Evolutionary conservation across 1,284 basidiomycete genomes (phyloP), one percentile per base, ranked within the genome.

Genomic region (Tilletia horrida): DNA sequence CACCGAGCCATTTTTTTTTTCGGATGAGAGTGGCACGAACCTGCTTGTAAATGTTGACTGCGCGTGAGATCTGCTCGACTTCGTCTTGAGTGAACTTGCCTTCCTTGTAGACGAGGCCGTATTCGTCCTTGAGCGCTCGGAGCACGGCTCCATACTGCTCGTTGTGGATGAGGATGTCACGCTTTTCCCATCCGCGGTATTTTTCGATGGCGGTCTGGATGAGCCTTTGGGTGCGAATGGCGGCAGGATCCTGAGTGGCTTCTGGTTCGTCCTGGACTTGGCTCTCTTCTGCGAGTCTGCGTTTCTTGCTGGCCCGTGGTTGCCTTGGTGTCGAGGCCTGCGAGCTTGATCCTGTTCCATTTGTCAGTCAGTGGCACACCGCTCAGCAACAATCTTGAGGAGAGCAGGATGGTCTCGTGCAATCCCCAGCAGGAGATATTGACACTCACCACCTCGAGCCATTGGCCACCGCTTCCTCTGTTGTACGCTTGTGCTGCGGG

Each of bases 81-180:
- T 59, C 55, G 14, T 13, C 55, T 16, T 11, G 25, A 13, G 27
- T 11, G 27, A 59, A 59, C 9, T 16, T 18, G 14, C 55, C 55
- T 29, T 59, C 55, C 29, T 59, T 59, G 55, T 35, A 59, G 25
- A n/a, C 16, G 25, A 59, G 29, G 35, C 16, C 16, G 55, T 59
- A 59, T 27, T 59, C 55, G 8, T 59, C 27, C n/a, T 59, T 59
- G 55, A 59, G 55, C 8, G 55, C 55, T 31, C 31, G 55, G 4
- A 59, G 29, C 13, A 59, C 27, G 29, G 31, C 55, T 3, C 55
- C 55, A 27, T 59, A 59, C 29, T 18, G 16, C n/a, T 31, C 55
- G 16, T 59, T 59, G 55, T 59, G 27, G 29, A 59, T 59, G 27
- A 59, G 11, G 55, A 59, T 59, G 55, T 59, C 55, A 16, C 55